A percentile compares a stretch with the other conserved stretches of the same genome.
Evolutionary conservation across 2,329 filamentous ascomycete genomes (phyloP).

Genomic region (Colletotrichum sp.): DNA sequence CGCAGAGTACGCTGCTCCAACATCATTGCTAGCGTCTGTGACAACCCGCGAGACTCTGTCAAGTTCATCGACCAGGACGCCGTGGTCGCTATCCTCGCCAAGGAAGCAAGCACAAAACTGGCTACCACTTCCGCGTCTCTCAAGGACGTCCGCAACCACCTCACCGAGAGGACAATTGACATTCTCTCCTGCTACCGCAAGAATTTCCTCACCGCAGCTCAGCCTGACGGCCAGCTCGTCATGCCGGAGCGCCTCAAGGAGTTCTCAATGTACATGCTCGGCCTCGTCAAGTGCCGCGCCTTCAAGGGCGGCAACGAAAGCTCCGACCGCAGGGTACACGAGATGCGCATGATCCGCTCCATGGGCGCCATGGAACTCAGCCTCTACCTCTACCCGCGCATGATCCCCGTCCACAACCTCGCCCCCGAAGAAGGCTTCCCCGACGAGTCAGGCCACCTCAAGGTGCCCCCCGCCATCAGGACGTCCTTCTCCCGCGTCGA

Average conservation of each 20-base stretch:
- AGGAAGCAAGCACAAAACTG: conserved; percentile 91
- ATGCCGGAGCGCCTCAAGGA: conserved; percentile 96
- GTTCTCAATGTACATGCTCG: conserved; percentile 94
- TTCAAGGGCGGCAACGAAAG: conserved; percentile 94
- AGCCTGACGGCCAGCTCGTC: conserved; percentile 91
- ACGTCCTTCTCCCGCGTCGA: conserved; percentile 89
- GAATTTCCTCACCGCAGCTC: conserved; percentile 80
- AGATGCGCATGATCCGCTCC: conserved; percentile 86
- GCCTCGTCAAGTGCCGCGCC: conserved; percentile 86
- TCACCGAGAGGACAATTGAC: conserved; percentile 93
- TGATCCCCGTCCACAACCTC: conserved; percentile 90
- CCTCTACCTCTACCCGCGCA: conserved; percentile 92
- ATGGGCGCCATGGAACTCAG: conserved; percentile 88
- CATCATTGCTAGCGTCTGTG: conserved; percentile 88
- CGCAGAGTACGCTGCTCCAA: conserved; percentile 92
- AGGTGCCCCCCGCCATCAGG: conserved; percentile 80
- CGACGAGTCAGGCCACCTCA: conserved; percentile 88
- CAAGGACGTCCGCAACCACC: conserved; percentile 81
- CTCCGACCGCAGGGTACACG: conserved; percentile 87
- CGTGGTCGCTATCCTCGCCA: conserved; percentile 85
- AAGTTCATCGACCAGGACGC: conserved; percentile 97
- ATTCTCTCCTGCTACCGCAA: conserved; percentile 92
- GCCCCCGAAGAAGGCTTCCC: conserved; percentile 88
- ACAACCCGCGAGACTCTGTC: conserved; percentile 82
- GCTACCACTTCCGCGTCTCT: conserved; percentile 70